These are phyloP conservation scores for Clarireedia sp. DNA, from an alignment of 2,329 filamentous ascomycete genomes.

Conservation along the genomic window DNA sequence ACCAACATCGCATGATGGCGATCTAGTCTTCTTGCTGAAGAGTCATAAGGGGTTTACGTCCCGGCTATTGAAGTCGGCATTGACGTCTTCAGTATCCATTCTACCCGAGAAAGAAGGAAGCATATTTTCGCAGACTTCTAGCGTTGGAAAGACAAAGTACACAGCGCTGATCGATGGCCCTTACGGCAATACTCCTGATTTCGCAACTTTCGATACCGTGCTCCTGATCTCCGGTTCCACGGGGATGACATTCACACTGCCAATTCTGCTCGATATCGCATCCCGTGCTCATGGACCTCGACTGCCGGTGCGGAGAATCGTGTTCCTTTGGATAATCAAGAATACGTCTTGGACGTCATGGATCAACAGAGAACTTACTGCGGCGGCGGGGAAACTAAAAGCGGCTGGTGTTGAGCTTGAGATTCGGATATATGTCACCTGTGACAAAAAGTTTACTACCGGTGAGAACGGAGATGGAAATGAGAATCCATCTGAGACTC, in stretches of 20 bases:
- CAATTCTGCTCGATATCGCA: slow-evolving; percentile 37
- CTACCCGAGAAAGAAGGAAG: neutral
- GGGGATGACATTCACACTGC: slow-evolving; percentile 51
- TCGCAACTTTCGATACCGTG: slow-evolving; percentile 52
- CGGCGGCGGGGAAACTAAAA: slow-evolving; percentile 33
- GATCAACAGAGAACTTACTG: slow-evolving; percentile 27
- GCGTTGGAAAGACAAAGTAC: slow-evolving; percentile 14
- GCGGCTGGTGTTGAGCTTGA: slow-evolving; percentile 40
- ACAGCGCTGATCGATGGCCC: slow-evolving; percentile 48
- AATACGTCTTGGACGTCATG: slow-evolving; percentile 47
- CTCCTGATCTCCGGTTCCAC: slow-evolving; percentile 55
- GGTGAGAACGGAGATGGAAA: neutral
- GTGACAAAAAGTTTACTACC: slow-evolving; percentile 19
- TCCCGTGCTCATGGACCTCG: slow-evolving; percentile 12
- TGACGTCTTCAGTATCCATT: slow-evolving; percentile 11
- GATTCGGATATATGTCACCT: slow-evolving; percentile 48
- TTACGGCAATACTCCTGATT: slow-evolving; percentile 43
- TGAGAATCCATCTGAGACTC: neutral
- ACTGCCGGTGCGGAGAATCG: slow-evolving; percentile 41
- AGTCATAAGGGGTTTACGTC: slow-evolving; percentile 50
- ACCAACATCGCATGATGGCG: slow-evolving; percentile 44
- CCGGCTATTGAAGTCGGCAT: slow-evolving; percentile 41
- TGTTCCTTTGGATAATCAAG: slow-evolving; percentile 47
- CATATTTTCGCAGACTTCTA: too few relatives aligned
- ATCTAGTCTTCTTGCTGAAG: slow-evolving; percentile 52